These are phyloP conservation scores for Rubroboletus satanas DNA, from an alignment of 768 basidiomycete genomes.

Conservation along the genomic window DNA sequence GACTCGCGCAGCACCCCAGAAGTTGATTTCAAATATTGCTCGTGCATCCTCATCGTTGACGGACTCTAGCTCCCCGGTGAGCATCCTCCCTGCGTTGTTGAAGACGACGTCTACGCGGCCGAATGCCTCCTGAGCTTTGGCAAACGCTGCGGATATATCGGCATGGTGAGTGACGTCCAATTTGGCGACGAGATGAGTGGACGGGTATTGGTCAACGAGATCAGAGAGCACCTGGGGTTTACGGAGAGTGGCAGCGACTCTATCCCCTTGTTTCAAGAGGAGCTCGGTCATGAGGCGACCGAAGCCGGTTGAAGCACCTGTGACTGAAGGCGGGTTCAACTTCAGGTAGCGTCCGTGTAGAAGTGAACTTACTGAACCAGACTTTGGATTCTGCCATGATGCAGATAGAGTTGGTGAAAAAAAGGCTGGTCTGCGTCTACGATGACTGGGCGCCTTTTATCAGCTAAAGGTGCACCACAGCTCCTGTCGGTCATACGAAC, in stretches of 20 bases:
- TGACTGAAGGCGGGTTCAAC: slow-evolving; percentile 28
- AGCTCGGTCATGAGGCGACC: slow-evolving; percentile 34
- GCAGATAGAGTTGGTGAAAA: neutral
- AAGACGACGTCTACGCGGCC: slow-evolving; percentile 37
- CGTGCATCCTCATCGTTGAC: slow-evolving; percentile 30
- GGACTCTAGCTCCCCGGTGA: slow-evolving; percentile 34
- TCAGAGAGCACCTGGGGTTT: no score
- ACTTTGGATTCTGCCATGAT: neutral
- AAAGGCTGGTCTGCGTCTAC: no score
- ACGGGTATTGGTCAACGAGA: no score
- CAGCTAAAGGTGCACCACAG: no score
- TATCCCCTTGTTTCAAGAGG: no score
- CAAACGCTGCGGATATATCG: slow-evolving; percentile 20
- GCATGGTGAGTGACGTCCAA: slow-evolving; percentile 30
- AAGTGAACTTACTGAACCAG: neutral
- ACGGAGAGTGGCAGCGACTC: no score
- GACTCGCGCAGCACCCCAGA: slow-evolving; percentile 32
- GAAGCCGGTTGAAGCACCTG: slow-evolving; percentile 39
- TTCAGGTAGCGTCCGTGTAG: no score
- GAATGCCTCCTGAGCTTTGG: slow-evolving; percentile 27
- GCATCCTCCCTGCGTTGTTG: slow-evolving; percentile 35
- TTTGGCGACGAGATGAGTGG: slow-evolving; percentile 14
- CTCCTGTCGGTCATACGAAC: no score
- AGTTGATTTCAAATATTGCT: slow-evolving; percentile 37
- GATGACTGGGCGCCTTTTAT: no score